Evolutionary conservation across 129 eudicot genomes (phyloP), one percentile per base, ranked within the genome.

Genomic region (Ambrosia artemisiifolia): DNA sequence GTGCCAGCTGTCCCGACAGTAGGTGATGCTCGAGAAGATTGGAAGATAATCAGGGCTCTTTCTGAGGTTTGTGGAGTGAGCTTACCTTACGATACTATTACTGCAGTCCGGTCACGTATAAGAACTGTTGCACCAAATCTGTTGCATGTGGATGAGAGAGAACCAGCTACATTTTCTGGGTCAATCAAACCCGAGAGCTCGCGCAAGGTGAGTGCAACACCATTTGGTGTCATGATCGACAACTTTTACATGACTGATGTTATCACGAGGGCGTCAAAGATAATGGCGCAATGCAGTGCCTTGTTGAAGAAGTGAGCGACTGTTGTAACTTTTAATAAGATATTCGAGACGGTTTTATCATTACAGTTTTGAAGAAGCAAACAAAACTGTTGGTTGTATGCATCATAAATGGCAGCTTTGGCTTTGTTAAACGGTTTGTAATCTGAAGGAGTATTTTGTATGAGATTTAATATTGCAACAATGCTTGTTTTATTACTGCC

Each of bases 261-360:
- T 1, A 85, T 92, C n/a, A 87, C 96, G 0, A 72, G 98, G 79
- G 98, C 98, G 28, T 92, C 98, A 2, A 89, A 87, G 87, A 85
- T 92, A 16, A 92, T 92, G 98, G 98, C 98, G 16, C 96, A 92
- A 67, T 92, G 98, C 78, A 84, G 89, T 60, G 86, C 96, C 0
- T 54, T 83, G 84, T 82, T 88, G 83, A 88, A 84, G 80, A 88
- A 88, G 69, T 86, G 71, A 85, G n/a, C 10, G 63, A 43, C 19
- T 63, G 57, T 54, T 38, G 62, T 67, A 64, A 59, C 46, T 51
- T 75, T 14, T 30, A 75, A 81, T 69, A 83, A 71, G 69, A 34
- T 60, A 54, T 69, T 43, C 2, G 40, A 74, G 59, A 69, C 7
- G 57, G 11, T 70, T 67, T 59, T 70, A 13, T 18, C 12, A 51